Base-by-base conservation (phyloP, 495 filamentous ascomycete species). In the Podospora pseudocomata region DNA sequence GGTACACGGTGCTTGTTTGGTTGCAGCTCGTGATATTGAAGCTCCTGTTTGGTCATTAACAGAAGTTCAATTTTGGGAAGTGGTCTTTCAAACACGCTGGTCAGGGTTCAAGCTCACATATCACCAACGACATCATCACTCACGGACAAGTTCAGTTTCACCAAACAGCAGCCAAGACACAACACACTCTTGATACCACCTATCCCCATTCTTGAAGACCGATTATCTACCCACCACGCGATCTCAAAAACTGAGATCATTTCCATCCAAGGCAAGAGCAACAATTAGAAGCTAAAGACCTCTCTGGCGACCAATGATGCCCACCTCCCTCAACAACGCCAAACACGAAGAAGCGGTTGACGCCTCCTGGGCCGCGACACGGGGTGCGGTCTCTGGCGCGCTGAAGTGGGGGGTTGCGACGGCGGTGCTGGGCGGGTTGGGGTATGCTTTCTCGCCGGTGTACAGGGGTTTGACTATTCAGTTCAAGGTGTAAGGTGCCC, bases 401-500 rank as follows among this genome's bases (percentile, higher is more conserved):
- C 76, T 83, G 28, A 90, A 87, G 84, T 92, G 87, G 87, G 90
- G 90, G 30, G 71, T 84, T 32, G 85, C 80, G 28, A 80, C 81
- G n/a, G 87, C 83, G 3, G 67, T 84, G 27, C 80, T 90, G 55
- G 88, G 84, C 28, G 85, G 78, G 23, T 28, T 83, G 9, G 89
- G 83, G 1, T 90, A 87, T 70, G 73, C 77, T 49, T 74, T 88
- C 65, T 89, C 88, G 19, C 92, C 92, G 7, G 71, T 97, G 16
- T 97, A 96, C 73, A 86, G 92, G 28, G 87, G 90, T 0, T 75
- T 96, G 70, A 97, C 93, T 2, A 81, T 93, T 20, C 93, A 96
- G 76, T 97, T 96, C 79, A 97, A 97, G 81, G 87, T 94, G 82
- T 92, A 85, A 70, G 87, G 66, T 44, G 15, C n/a, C 7, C 20